Percentiles rank a stretch among this genome's conserved stretches.
phyloP scores from a whole-genome alignment of 495 filamentous ascomycete genomes.

The Penicillium riverlandense region DNA sequence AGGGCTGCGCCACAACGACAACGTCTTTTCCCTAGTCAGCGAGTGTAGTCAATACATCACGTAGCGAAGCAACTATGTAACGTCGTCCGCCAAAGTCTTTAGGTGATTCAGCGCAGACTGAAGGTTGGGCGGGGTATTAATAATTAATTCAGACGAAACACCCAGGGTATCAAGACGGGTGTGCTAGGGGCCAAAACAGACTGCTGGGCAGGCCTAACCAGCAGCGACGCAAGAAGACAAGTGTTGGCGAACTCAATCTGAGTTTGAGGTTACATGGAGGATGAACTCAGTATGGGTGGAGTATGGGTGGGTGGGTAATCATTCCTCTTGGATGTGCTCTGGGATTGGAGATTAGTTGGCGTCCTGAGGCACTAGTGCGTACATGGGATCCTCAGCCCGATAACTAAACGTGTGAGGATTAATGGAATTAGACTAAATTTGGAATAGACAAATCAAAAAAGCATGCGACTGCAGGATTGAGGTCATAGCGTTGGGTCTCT shows the following conservation, averaged over 20 bases:
- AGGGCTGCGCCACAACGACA: conserved; percentile 35
- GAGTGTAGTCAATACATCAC: conserved; percentile 13
- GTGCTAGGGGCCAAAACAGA: conserved; percentile 24
- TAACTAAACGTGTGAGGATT: no score
- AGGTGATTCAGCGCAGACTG: conserved; percentile 28
- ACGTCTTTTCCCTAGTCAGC: conserved; percentile 26
- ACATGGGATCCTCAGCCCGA: no score
- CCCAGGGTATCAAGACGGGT: conserved; percentile 23
- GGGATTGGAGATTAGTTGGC: no score
- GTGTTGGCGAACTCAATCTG: conserved; percentile 22
- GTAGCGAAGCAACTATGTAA: conserved; percentile 12
- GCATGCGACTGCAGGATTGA: no score
- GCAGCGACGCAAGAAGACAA: conserved; percentile 42
- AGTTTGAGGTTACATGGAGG: neutral
- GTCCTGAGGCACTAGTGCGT: no score
- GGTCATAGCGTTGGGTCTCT: no score
- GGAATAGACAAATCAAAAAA: no score
- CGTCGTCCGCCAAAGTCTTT: conserved; percentile 29
- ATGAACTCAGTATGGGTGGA: no score
- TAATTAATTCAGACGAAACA: conserved; percentile 18
- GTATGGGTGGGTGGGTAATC: no score
- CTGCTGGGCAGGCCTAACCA: conserved; percentile 24
- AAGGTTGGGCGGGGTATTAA: conserved; percentile 29
- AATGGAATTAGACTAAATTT: no score
- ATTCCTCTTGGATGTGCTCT: no score